Evolutionary conservation across 2,329 filamentous ascomycete species (phyloP).

Genomic region (Bipolaris gigantea): DNA sequence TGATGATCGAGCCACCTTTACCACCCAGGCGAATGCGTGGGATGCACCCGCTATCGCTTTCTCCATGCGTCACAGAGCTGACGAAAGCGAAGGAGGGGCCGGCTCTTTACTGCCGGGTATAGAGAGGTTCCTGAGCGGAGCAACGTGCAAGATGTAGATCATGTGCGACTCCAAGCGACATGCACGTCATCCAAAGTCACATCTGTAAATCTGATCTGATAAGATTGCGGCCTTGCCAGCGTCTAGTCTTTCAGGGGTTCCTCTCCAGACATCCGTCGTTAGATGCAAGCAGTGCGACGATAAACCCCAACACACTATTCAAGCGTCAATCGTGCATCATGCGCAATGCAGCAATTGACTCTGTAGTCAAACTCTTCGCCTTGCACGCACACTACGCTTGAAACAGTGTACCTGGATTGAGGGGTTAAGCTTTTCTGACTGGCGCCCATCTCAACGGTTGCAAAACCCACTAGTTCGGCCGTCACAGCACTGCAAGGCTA

Average conservation of each 20-base stretch:
- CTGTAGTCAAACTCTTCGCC: neutral
- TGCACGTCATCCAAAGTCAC: constrained; percentile 27
- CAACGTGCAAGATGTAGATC: constrained; percentile 8
- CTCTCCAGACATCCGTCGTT: neutral
- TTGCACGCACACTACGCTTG: neutral
- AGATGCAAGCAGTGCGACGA: neutral
- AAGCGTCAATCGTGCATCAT: neutral
- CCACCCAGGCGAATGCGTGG: constrained; percentile 1
- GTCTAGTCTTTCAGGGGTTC: neutral
- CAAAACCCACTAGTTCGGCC: constrained; percentile 27
- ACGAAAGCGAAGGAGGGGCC: neutral
- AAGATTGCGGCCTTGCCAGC: constrained; percentile 18
- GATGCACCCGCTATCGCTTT: neutral
- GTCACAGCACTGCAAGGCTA: constrained; percentile 12
- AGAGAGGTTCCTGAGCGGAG: neutral
- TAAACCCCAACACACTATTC: neutral
- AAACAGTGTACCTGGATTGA: constrained; percentile 7
- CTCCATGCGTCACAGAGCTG: neutral
- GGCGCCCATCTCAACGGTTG: constrained; percentile 14
- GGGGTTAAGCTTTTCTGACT: constrained; percentile 20
- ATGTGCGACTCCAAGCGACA: constrained; percentile 11
- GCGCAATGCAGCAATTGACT: neutral
- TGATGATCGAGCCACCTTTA: constrained; percentile 23
- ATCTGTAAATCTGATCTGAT: constrained; percentile 24
- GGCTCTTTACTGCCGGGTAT: too few species aligned